Evolutionary conservation across 352 stramenopile genomes (phyloP).

Genomic region (Pythium chondricola): DNA sequence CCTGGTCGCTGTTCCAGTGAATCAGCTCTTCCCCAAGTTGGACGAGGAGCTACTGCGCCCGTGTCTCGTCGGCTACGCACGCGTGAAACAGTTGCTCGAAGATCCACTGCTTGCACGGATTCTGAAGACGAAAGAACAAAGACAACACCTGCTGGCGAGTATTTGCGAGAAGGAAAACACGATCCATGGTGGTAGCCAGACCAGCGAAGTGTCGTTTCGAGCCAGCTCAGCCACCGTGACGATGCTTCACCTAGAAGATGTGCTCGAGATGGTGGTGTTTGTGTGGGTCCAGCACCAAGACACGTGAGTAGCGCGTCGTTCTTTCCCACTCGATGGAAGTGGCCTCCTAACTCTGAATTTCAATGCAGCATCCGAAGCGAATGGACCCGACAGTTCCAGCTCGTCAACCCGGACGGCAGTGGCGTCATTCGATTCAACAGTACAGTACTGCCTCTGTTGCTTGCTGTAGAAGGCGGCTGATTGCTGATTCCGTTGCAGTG

Average conservation of each 20-base stretch:
- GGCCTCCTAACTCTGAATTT: no score
- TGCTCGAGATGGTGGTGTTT: constrained; percentile 65
- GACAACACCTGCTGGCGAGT: constrained; percentile 26
- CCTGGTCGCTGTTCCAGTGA: constrained; percentile 26
- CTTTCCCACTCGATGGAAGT: neutral
- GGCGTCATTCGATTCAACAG: constrained; percentile 56
- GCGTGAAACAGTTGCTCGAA: constrained; percentile 37
- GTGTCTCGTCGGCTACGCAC: constrained; percentile 35
- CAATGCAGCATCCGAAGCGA: constrained; percentile 40
- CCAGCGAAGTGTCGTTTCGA: neutral
- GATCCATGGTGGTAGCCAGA: constrained; percentile 6
- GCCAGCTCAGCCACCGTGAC: constrained; percentile 7
- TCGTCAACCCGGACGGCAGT: constrained; percentile 49
- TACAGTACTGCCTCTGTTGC: constrained; percentile 7
- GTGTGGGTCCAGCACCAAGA: constrained; percentile 64
- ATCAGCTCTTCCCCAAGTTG: constrained; percentile 32
- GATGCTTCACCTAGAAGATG: constrained; percentile 53
- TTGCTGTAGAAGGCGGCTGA: neutral
- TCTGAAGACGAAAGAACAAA: constrained; percentile 43
- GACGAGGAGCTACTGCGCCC: constrained; percentile 40
- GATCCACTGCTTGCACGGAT: constrained; percentile 37
- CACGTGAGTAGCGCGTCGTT: constrained; percentile 23
- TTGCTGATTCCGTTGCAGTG: constrained; percentile 16
- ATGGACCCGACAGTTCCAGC: constrained; percentile 56
- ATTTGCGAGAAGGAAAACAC: constrained; percentile 22